A percentile compares a stretch with the other conserved stretches of the same genome.
Evolutionary conservation across 106 monocot genomes (phyloP).

Genomic region (Vanilla planifolia): DNA sequence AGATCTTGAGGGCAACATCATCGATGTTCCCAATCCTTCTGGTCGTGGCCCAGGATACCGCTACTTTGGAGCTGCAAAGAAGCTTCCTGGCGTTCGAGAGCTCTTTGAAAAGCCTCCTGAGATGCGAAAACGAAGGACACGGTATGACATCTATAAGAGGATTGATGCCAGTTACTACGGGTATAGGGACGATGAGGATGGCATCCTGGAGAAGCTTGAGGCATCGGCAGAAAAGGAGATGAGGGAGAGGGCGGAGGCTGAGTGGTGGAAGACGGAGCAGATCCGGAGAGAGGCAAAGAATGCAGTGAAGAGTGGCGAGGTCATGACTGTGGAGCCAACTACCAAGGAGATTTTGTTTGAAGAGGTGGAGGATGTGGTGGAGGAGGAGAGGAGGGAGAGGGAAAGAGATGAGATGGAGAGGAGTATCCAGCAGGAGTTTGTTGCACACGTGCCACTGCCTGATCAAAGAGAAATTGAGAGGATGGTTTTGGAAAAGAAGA

Average conservation of each 20-base stretch:
- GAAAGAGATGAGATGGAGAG: slow-evolving; percentile 44
- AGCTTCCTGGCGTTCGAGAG: slow-evolving; percentile 88
- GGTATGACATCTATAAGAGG: slow-evolving; percentile 92
- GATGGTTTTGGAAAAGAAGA: slow-evolving; percentile 92
- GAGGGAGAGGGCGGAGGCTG: slow-evolving; percentile 39
- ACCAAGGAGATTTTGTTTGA: slow-evolving; percentile 67
- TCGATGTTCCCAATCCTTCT: slow-evolving; percentile 84
- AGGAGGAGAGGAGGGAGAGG: slow-evolving; percentile 57
- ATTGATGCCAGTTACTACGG: slow-evolving; percentile 95
- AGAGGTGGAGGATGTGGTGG: slow-evolving; percentile 90
- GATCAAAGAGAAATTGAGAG: slow-evolving; percentile 92
- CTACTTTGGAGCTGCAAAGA: slow-evolving; percentile 97
- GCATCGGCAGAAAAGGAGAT: slow-evolving; percentile 59
- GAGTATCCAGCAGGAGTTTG: slow-evolving; percentile 60
- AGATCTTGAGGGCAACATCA: slow-evolving; percentile 89
- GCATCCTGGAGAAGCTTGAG: slow-evolving; percentile 83
- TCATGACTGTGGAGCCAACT: slow-evolving; percentile 41
- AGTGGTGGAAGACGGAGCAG: slow-evolving; percentile 63
- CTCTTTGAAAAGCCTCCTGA: slow-evolving; percentile 98
- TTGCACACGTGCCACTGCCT: slow-evolving; percentile 85
- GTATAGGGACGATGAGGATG: slow-evolving; percentile 93
- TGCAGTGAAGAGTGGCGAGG: slow-evolving; percentile 78
- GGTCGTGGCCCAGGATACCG: slow-evolving; percentile 95
- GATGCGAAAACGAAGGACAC: slow-evolving; percentile 54
- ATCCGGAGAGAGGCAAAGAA: slow-evolving; percentile 78